Conservation (phyloP, 257 asterid species). For the Solanum sparsipilum region DNA sequence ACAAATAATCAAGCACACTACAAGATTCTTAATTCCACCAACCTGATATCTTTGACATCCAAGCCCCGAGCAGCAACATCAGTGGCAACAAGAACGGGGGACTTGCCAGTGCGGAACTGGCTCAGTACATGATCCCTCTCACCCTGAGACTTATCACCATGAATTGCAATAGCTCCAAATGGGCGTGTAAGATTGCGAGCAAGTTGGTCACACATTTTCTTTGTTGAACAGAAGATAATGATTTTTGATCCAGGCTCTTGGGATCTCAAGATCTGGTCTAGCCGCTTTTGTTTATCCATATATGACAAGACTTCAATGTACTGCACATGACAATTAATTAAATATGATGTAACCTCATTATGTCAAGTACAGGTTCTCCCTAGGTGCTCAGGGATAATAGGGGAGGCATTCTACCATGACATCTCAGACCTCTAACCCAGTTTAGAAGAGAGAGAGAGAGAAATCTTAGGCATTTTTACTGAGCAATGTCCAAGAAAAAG, state of each 20-base stretch:
- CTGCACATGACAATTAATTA: conserved; percentile 22
- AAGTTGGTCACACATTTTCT: conserved; percentile 90
- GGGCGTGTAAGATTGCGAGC: conserved; percentile 52
- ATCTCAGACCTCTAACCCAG: not conserved
- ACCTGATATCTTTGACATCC: conserved; percentile 97
- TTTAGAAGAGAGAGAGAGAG: not conserved
- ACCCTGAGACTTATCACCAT: conserved; percentile 93
- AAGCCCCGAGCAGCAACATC: conserved; percentile 99
- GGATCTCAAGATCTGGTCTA: conserved; percentile 88
- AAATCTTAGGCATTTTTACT: not conserved
- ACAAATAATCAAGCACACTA: not conserved
- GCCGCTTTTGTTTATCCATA: conserved; percentile 71
- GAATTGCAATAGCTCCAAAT: conserved; percentile 94
- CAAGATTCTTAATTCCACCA: not conserved
- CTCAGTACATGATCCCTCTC: conserved; percentile 87
- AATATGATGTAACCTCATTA: not conserved
- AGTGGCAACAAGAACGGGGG: conserved; percentile 93
- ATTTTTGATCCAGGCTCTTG: conserved; percentile 94
- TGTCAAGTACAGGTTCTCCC: not conserved
- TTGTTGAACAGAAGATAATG: conserved; percentile 90
- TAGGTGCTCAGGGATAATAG: not conserved
- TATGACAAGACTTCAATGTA: conserved; percentile 63
- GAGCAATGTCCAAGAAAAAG: not conserved
- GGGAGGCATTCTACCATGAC: not conserved
- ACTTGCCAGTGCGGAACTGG: conserved; percentile 80